A percentile compares a stretch with the other conserved stretches of the same genome.
These are phyloP conservation scores for Simmondsia chinensis DNA, from an alignment of 148 eudicot species.

Conservation along the genomic window DNA sequence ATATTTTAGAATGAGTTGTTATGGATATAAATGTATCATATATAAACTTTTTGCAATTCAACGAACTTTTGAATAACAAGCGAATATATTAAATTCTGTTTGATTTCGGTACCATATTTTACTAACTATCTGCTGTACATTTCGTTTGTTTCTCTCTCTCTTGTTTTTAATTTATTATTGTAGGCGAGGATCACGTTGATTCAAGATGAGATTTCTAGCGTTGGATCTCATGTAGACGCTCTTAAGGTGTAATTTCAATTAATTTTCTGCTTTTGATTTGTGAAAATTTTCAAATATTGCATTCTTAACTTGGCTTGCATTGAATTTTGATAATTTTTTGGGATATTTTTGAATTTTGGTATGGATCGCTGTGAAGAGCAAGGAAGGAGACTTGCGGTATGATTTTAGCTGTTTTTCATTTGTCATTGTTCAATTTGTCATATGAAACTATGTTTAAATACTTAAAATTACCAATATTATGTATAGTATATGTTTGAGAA, in stretches of 20 bases:
- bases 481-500: background rate
- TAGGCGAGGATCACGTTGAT: constrained; percentile 46
- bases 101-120: no score
- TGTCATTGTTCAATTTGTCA: background rate
- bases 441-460: no score
- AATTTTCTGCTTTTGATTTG: constrained; percentile 9
- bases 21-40: no score
- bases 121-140: background rate
- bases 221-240: constrained; percentile 48
- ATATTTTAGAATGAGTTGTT: no score
- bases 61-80: no score
- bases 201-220: constrained; percentile 51
- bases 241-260: constrained; percentile 36
- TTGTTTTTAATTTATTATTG: constrained; percentile 1
- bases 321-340: no score
- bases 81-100: no score
- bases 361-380: constrained; percentile 25
- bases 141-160: background rate
- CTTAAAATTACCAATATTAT: no score
- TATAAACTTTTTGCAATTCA: no score
- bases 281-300: no score
- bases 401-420: background rate
- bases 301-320: no score
- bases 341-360: constrained; percentile 8
- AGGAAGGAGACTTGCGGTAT: constrained; percentile 48